Evolutionary conservation across 2,329 filamentous ascomycete genomes (phyloP).

Genomic region (Pseudogymnoascus sp.): DNA sequence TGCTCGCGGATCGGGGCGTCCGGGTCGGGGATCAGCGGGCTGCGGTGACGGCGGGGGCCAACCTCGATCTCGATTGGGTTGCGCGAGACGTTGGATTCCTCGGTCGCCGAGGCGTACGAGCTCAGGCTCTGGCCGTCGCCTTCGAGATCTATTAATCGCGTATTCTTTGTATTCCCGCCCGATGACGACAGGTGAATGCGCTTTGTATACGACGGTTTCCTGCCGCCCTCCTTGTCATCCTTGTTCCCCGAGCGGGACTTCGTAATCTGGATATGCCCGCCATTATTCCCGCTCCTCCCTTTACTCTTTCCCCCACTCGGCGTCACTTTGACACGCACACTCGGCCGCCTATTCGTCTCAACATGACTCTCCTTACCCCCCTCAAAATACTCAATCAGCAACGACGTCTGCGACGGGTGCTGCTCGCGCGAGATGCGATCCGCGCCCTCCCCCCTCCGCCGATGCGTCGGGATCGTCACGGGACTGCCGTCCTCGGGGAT

Average conservation of each 20-base stretch:
- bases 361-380: slow-evolving; percentile 47
- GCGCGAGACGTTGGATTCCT: slow-evolving; percentile 67
- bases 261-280: slow-evolving; percentile 80
- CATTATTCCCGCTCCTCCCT: slow-evolving; percentile 37
- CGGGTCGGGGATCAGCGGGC: slow-evolving; percentile 43
- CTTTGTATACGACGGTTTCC: slow-evolving; percentile 61
- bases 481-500: slow-evolving; percentile 82
- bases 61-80: slow-evolving; percentile 87
- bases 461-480: slow-evolving; percentile 78
- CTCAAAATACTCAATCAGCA: slow-evolving; percentile 72
- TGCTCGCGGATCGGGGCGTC: slow-evolving; percentile 43
- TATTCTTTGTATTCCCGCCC: slow-evolving; percentile 30
- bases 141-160: slow-evolving; percentile 41
- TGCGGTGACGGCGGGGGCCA: slow-evolving; percentile 55
- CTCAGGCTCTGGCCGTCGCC: slow-evolving; percentile 56
- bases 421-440: slow-evolving; percentile 43
- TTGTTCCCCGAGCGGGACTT: not conserved
- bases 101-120: slow-evolving; percentile 70
- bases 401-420: slow-evolving; percentile 58
- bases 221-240: slow-evolving; percentile 58
- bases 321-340: slow-evolving; percentile 63
- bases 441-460: slow-evolving; percentile 46
- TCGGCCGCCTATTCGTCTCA: slow-evolving; percentile 52
- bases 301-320: slow-evolving; percentile 43
- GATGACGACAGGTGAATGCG: slow-evolving; percentile 54